Base-by-base conservation (phyloP, 2,329 filamentous ascomycete species). In the Plenodomus biglobosus region DNA sequence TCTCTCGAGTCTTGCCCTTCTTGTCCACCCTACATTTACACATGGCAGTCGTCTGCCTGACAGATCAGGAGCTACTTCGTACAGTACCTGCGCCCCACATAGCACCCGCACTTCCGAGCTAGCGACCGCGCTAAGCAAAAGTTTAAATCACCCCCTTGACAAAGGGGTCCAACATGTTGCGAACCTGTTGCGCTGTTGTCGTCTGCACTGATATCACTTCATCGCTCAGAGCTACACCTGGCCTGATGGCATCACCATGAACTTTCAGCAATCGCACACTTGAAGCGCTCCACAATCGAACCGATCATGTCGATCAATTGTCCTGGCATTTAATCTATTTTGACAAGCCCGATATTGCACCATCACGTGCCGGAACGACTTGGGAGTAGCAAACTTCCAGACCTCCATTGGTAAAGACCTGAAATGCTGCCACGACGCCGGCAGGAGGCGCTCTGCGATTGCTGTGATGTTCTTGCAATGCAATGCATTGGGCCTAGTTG, bases 121-220 rank as follows among this genome's bases (percentile, higher is more conserved):
- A 53, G 42, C 42, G 48, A 42, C 34, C 4, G 30, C 52, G 47
- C 55, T 48, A 48, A 41, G 44, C 59, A 55, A 59, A n/a, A 59
- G 49, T 50, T 51, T 59, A 58, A 55, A 50, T 45, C 8, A 48
- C 42, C 48, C 53, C 48, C 35, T 37, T 6, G 13, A 37, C 4
- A 8, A 37, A 15, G 35, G 8, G 16, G 35, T 37, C 7, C 16
- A 15, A 36, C n/a, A n/a, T n/a, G n/a, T n/a, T n/a, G n/a, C n/a
- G n/a, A n/a, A n/a, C n/a, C n/a, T n/a, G n/a, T n/a, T n/a, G n/a
- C n/a, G n/a, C n/a, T n/a, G n/a, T n/a, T n/a, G n/a, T n/a, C n/a
- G n/a, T n/a, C n/a, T n/a, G n/a, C n/a, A n/a, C n/a, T n/a, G n/a
- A n/a, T n/a, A n/a, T n/a, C n/a, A n/a, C n/a, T n/a, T n/a, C n/a